Conservation (phyloP, 1,284 basidiomycete species). For the Pseudozyma sp. region DNA sequence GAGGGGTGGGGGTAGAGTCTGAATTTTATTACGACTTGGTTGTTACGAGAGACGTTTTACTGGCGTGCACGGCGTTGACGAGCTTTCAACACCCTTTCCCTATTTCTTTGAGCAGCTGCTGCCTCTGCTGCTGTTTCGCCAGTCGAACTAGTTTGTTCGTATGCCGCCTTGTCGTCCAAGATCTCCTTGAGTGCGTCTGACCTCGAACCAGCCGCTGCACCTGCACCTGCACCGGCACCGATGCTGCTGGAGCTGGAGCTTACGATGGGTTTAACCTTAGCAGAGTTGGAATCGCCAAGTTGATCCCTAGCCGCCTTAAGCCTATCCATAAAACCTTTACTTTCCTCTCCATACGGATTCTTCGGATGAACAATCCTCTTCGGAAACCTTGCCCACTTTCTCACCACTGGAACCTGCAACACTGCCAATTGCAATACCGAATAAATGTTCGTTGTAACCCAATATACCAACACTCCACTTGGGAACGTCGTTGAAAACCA, state of each 20-base stretch:
- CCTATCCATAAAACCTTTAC: slow-evolving; percentile 42
- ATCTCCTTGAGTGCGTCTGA: slow-evolving; percentile 46
- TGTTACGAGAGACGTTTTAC: not conserved
- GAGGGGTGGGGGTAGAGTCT: slow-evolving; percentile 4
- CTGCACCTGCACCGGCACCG: slow-evolving; percentile 1
- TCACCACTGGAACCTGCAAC: slow-evolving; percentile 49
- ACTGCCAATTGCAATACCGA: slow-evolving; percentile 72
- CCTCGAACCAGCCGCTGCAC: slow-evolving; percentile 5
- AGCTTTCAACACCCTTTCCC: slow-evolving; percentile 35
- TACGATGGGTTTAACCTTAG: slow-evolving; percentile 10
- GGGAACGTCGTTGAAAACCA: slow-evolving; percentile 74
- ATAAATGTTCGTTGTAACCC: slow-evolving; percentile 74
- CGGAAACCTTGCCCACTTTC: slow-evolving; percentile 47
- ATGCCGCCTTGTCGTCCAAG: slow-evolving; percentile 34
- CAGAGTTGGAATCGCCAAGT: slow-evolving; percentile 11
- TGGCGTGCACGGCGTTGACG: slow-evolving; percentile 40
- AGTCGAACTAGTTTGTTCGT: slow-evolving; percentile 7
- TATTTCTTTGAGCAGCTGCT: slow-evolving; percentile 18
- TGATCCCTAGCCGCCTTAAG: slow-evolving; percentile 27
- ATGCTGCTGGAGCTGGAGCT: not conserved
- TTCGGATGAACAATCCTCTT: slow-evolving; percentile 48
- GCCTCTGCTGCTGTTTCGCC: slow-evolving; percentile 1
- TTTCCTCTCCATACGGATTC: slow-evolving; percentile 42
- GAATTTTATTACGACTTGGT: not conserved
- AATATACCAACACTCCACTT: slow-evolving; percentile 77